Conservation (phyloP, 345 rosid species). For the Hibiscus mutabilis region DNA sequence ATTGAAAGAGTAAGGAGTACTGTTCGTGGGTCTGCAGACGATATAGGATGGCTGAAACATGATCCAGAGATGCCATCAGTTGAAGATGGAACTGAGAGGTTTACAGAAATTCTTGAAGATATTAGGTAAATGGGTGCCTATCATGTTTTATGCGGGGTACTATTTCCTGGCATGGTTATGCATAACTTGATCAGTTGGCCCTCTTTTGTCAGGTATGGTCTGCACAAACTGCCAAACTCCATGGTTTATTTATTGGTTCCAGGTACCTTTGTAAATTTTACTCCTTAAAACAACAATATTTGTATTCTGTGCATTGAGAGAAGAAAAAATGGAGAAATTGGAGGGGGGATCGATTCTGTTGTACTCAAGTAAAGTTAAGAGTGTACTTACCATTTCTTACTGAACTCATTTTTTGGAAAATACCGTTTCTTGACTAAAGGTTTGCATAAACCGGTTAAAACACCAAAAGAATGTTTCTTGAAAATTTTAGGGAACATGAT, state of each 20-base stretch:
- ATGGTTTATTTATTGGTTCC: constrained; percentile 88
- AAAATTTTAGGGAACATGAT: not conserved
- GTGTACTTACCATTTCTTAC: not conserved
- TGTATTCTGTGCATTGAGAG: not conserved
- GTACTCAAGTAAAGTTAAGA: not conserved
- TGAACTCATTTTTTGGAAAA: not conserved
- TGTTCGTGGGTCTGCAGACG: constrained; percentile 93
- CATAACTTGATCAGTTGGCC: constrained; percentile 18
- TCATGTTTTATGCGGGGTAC: constrained; percentile 7
- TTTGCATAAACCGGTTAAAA: not conserved
- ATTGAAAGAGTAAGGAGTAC: constrained; percentile 84
- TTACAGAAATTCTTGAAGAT: constrained; percentile 61
- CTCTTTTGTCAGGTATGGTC: constrained; percentile 72
- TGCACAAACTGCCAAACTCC: constrained; percentile 76
- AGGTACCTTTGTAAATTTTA: constrained; percentile 33
- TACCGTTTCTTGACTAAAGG: not conserved
- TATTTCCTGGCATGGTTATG: constrained; percentile 16
- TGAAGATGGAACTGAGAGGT: constrained; percentile 85
- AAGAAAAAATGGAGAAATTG: not conserved
- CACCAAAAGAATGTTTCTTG: not conserved
- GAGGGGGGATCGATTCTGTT: not conserved
- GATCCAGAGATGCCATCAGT: constrained; percentile 71
- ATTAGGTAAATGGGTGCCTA: constrained; percentile 51
- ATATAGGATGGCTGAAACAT: constrained; percentile 86
- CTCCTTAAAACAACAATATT: not conserved